Evolutionary conservation across 176 grass and related monocot genomes (phyloP).

Genomic region (Typha latifolia): DNA sequence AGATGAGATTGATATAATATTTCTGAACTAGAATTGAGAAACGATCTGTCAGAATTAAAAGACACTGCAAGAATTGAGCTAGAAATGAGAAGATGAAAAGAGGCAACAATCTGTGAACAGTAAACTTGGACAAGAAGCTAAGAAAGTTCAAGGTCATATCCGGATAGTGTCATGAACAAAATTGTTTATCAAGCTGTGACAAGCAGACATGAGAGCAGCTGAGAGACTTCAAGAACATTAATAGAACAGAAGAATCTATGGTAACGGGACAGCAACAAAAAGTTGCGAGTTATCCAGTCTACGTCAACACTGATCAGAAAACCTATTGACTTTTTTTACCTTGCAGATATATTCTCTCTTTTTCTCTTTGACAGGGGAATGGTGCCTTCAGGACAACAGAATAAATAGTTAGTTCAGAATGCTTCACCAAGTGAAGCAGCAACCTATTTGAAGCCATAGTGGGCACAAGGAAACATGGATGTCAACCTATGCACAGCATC

Average conservation of each 20-base stretch:
- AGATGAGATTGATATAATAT: too few relatives aligned
- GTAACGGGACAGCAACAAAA: slow-evolving; percentile 16
- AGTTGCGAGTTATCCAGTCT: slow-evolving; percentile 4
- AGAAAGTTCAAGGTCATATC: not conserved
- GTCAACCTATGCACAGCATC: slow-evolving; percentile 88
- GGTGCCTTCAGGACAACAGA: slow-evolving; percentile 98
- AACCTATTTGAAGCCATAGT: slow-evolving; percentile 61
- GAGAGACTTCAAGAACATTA: slow-evolving; percentile 10
- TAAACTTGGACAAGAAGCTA: not conserved
- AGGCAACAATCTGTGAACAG: not conserved
- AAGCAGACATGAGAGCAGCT: slow-evolving; percentile 1
- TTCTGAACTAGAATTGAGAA: too few relatives aligned
- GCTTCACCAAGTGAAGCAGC: slow-evolving; percentile 61
- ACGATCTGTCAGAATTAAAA: too few relatives aligned
- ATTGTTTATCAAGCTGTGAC: too few relatives aligned
- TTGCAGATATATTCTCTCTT: slow-evolving; percentile 99
- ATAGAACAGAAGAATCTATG: not conserved
- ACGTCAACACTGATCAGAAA: slow-evolving; percentile 9
- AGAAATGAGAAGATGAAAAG: not conserved
- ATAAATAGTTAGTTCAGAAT: slow-evolving; percentile 74
- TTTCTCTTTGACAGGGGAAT: slow-evolving; percentile 98
- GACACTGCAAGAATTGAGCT: not conserved
- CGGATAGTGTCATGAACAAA: not conserved
- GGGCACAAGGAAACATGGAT: slow-evolving; percentile 56
- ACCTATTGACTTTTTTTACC: slow-evolving; percentile 56